phyloP scores from a whole-genome alignment of 495 filamentous ascomycete species.

The Penicillium cinerascens region DNA sequence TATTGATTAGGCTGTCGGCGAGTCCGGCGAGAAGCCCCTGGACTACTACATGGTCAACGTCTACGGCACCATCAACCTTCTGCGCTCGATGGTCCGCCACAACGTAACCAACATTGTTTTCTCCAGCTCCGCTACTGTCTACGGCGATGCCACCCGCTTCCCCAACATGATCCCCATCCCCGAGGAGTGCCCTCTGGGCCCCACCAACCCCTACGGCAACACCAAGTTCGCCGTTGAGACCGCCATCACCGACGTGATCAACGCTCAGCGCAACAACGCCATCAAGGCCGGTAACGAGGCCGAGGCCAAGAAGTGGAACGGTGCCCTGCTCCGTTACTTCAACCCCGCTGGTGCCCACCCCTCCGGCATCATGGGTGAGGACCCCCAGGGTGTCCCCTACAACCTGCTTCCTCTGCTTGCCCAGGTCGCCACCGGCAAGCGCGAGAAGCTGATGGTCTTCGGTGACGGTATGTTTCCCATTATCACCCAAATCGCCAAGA shows the following conservation, averaged over 20 bases:
- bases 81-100: slow-evolving; percentile 81
- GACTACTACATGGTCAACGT: slow-evolving; percentile 99
- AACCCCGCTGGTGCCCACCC: slow-evolving; percentile 96
- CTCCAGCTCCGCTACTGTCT: slow-evolving; percentile 94
- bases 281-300: slow-evolving; percentile 72
- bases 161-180: slow-evolving; percentile 99
- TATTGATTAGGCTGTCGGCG: slow-evolving; percentile 72
- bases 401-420: slow-evolving; percentile 92
- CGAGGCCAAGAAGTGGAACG: slow-evolving; percentile 79
- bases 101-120: slow-evolving; percentile 97
- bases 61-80: slow-evolving; percentile 83
- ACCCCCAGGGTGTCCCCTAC: slow-evolving; percentile 92
- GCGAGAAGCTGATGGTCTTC: slow-evolving; percentile 91
- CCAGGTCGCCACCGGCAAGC: slow-evolving; percentile 91
- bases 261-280: slow-evolving; percentile 78
- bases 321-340: slow-evolving; percentile 90
- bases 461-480: slow-evolving; percentile 69
- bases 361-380: slow-evolving; percentile 96
- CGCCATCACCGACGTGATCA: slow-evolving; percentile 87
- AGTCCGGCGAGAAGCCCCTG: slow-evolving; percentile 90
- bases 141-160: slow-evolving; percentile 95
- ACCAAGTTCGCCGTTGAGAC: slow-evolving; percentile 90
- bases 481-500: background rate
- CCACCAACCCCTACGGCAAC: slow-evolving; percentile 95
- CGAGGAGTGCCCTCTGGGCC: slow-evolving; percentile 90